phyloP scores from a whole-genome alignment of 805 yeast species.

The Candida patagonica region DNA sequence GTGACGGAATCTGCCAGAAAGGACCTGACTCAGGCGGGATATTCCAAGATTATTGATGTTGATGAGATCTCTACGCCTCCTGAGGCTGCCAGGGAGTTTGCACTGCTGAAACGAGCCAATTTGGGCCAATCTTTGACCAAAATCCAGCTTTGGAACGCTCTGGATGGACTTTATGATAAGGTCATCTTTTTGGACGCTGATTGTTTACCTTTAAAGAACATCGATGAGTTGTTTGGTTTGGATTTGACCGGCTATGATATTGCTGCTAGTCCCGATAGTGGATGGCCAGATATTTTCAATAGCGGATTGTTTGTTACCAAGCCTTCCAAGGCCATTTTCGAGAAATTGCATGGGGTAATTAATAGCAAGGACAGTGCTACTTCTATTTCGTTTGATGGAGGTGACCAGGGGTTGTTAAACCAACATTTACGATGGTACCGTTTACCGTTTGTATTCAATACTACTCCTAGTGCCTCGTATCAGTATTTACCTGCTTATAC shows the following conservation, averaged over 20 bases:
- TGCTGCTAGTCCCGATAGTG: constrained; percentile 64
- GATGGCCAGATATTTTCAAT: constrained; percentile 88
- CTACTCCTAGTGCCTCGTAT: constrained; percentile 57
- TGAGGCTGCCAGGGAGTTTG: constrained; percentile 19
- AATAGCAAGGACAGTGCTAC: neutral
- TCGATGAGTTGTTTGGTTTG: constrained; percentile 26
- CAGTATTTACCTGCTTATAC: constrained; percentile 64
- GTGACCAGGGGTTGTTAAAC: constrained; percentile 85
- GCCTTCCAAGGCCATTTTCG: constrained; percentile 40
- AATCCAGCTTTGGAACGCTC: constrained; percentile 43
- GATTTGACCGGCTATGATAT: constrained; percentile 11
- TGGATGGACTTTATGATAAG: constrained; percentile 16
- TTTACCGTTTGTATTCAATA: constrained; percentile 76
- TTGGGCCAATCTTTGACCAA: constrained; percentile 42
- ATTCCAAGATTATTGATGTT: constrained; percentile 16
- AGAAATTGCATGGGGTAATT: constrained; percentile 31
- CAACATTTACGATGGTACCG: constrained; percentile 66
- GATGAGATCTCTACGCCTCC: constrained; percentile 11
- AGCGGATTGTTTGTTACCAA: constrained; percentile 60
- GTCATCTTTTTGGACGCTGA: constrained; percentile 48
- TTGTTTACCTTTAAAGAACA: constrained; percentile 34
- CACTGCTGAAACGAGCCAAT: constrained; percentile 39
- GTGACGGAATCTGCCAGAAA: constrained; percentile 16
- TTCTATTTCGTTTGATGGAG: constrained; percentile 60
- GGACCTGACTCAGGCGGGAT: constrained; percentile 10